Evolutionary conservation across 306 rosid genomes (phyloP).

Genomic region (Vigna hirtella): DNA sequence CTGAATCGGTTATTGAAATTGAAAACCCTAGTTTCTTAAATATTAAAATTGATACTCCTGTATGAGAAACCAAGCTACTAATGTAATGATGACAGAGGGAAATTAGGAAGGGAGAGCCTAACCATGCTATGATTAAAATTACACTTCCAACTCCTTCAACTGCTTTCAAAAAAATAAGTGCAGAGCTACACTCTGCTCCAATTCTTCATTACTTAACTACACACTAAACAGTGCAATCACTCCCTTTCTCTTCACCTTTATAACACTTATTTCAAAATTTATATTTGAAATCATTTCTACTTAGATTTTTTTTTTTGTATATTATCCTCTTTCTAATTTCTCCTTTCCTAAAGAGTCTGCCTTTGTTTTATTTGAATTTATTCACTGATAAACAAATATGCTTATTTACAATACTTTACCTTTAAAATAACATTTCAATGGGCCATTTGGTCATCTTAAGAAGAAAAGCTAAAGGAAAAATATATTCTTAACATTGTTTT

Average conservation of each 20-base stretch:
- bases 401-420: background rate
- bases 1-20: background rate
- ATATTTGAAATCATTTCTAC: background rate
- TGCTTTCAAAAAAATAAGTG: background rate
- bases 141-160: constrained; percentile 25
- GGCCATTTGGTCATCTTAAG: no score
- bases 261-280: background rate
- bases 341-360: background rate
- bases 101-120: background rate
- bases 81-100: background rate
- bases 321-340: background rate
- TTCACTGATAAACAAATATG: background rate
- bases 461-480: no score
- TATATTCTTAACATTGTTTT: no score
- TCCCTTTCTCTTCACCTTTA: background rate
- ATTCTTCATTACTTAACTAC: no score
- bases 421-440: background rate
- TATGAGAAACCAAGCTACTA: constrained; percentile 13
- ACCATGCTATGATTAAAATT: constrained; percentile 44
- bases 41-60: background rate
- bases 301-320: background rate
- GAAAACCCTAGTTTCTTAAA: constrained; percentile 56
- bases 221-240: background rate
- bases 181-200: no score
- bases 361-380: background rate